A percentile compares a stretch with the other conserved stretches of the same genome.
Evolutionary conservation across 106 monocot species (phyloP).

Genomic region (Apostasia shenzhenica): DNA sequence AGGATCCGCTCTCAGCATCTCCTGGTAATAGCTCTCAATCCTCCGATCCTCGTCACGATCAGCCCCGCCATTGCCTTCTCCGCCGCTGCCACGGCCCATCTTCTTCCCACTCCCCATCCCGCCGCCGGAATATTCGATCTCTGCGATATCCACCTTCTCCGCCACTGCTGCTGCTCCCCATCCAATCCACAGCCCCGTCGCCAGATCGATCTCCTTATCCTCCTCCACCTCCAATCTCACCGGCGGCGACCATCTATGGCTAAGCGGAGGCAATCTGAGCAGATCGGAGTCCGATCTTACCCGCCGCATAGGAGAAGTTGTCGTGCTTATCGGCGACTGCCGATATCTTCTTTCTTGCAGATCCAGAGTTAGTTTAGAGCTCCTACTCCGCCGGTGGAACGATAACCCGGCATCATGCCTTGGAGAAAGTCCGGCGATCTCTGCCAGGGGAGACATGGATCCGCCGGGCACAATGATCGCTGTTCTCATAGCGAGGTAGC

Average conservation of each 20-base stretch:
- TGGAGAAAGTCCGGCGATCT: neutral
- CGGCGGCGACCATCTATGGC: neutral
- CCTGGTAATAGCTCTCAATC: conserved; percentile 34
- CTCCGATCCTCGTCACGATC: conserved; percentile 4
- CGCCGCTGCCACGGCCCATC: too few species aligned
- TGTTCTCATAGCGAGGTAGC: neutral
- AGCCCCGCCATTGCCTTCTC: conserved; percentile 14
- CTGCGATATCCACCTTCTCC: neutral
- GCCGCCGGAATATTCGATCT: conserved; percentile 10
- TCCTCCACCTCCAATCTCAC: neutral
- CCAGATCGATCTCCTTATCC: neutral
- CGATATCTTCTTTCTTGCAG: neutral
- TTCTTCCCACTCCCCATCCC: neutral
- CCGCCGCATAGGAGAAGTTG: neutral
- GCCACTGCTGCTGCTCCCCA: too few species aligned
- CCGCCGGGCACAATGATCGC: neutral
- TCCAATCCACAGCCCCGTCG: neutral
- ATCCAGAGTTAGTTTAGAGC: neutral
- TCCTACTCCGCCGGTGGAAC: neutral
- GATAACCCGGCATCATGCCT: neutral
- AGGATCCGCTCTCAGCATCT: conserved; percentile 64
- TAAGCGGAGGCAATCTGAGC: neutral
- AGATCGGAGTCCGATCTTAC: conserved; percentile 18
- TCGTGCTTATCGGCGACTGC: neutral
- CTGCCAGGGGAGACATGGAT: neutral